phyloP scores from a whole-genome alignment of 2,329 filamentous ascomycete species.

The Hortaea werneckii region DNA sequence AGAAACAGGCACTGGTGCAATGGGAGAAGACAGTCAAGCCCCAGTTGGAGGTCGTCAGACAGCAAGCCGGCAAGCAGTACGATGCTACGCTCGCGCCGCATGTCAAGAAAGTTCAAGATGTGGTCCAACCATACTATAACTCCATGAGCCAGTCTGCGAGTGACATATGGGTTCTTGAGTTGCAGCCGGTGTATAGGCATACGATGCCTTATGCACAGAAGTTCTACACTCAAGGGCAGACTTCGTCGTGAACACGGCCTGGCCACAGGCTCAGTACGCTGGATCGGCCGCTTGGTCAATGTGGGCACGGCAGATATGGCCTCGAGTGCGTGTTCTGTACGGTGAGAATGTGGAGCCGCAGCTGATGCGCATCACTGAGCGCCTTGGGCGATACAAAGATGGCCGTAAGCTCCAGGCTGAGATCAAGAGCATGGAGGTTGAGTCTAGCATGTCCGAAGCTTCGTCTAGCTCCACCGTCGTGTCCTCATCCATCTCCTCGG shows the following conservation, averaged over 20 bases:
- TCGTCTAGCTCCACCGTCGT: constrained; percentile 17
- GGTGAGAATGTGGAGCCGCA: constrained; percentile 92
- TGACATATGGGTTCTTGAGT: constrained; percentile 59
- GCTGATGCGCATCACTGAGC: constrained; percentile 80
- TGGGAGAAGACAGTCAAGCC: constrained; percentile 76
- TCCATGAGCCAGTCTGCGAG: constrained; percentile 52
- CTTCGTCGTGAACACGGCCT: constrained; percentile 56
- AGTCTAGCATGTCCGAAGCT: constrained; percentile 15
- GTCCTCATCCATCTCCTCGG: constrained; percentile 18
- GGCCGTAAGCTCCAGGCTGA: constrained; percentile 53
- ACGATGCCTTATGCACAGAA: constrained; percentile 63
- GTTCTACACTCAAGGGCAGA: constrained; percentile 55
- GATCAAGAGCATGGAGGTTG: constrained; percentile 43
- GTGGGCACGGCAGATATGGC: constrained; percentile 68
- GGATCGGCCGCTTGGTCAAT: constrained; percentile 63
- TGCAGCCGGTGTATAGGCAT: constrained; percentile 67
- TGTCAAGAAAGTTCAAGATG: constrained; percentile 50
- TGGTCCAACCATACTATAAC: constrained; percentile 62
- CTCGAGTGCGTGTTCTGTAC: constrained; percentile 69
- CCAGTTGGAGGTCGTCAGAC: constrained; percentile 56
- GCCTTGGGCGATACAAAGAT: constrained; percentile 65
- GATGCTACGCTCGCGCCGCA: constrained; percentile 62
- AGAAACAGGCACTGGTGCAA: constrained; percentile 55
- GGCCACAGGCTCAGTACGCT: constrained; percentile 62
- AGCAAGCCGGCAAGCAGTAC: constrained; percentile 55